Evolutionary conservation across 305 asterid species (phyloP).

Genomic region (Euphrasia arctica): DNA sequence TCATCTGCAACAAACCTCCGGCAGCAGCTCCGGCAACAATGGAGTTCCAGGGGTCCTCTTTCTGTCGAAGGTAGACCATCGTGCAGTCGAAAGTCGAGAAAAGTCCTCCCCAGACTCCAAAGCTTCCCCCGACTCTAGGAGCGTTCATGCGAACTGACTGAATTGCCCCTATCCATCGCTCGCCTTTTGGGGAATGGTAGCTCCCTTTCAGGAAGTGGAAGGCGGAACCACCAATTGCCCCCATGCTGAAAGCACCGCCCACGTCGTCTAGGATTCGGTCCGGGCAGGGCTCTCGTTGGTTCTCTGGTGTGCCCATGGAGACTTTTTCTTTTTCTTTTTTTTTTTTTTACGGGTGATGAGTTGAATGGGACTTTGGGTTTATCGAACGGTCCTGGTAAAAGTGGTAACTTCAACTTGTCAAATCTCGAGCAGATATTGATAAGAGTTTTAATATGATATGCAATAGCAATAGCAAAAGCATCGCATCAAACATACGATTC

Average conservation of each 20-base stretch:
- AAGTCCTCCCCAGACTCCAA: conserved; percentile 70
- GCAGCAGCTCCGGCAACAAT: conserved; percentile 60
- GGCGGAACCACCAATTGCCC: conserved; percentile 60
- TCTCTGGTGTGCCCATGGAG: conserved; percentile 34
- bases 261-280: conserved; percentile 66
- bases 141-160: conserved; percentile 66
- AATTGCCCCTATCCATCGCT: conserved; percentile 45
- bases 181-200: conserved; percentile 53
- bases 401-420: too few species aligned
- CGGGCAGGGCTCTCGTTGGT: conserved; percentile 60
- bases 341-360: too few species aligned
- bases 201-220: conserved; percentile 53
- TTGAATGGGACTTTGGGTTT: too few species aligned
- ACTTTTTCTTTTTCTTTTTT: too few species aligned
- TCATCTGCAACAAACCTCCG: conserved; percentile 48
- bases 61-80: conserved; percentile 51
- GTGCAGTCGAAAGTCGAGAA: conserved; percentile 52
- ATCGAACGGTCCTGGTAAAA: too few species aligned
- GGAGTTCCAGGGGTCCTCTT: conserved; percentile 74
- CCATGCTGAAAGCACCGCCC: conserved; percentile 60
- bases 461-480: too few species aligned
- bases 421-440: too few species aligned
- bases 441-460: too few species aligned
- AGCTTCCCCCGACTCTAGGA: conserved; percentile 57
- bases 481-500: too few species aligned